A percentile compares a stretch with the other conserved stretches of the same genome.
Evolutionary conservation across 2,329 filamentous ascomycete genomes (phyloP).

Genomic region (Diaporthe vexans): DNA sequence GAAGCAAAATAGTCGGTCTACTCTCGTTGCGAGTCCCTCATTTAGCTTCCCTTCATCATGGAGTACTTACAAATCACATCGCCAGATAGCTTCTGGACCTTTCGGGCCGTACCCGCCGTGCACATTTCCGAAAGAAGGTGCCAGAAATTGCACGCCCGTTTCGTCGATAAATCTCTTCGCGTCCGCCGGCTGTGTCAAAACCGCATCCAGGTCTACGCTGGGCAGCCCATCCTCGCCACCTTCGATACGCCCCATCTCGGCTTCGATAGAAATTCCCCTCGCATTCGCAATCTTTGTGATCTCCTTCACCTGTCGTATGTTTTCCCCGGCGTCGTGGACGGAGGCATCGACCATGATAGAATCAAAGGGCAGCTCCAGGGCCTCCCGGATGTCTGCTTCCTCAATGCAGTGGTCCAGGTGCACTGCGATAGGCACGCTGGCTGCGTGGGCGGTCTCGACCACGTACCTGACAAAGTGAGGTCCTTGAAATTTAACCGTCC

Average conservation of each 20-base stretch:
- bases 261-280: constrained; percentile 73
- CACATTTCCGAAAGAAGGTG: background rate
- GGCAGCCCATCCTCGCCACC: constrained; percentile 67
- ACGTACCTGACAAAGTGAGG: constrained; percentile 62
- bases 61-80: background rate
- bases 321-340: constrained; percentile 74
- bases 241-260: constrained; percentile 75
- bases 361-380: constrained; percentile 64
- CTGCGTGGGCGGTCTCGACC: constrained; percentile 61
- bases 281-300: constrained; percentile 70
- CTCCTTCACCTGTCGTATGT: constrained; percentile 69
- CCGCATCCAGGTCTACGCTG: constrained; percentile 14
- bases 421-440: constrained; percentile 65
- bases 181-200: background rate
- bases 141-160: constrained; percentile 7
- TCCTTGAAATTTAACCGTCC: constrained; percentile 72
- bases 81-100: background rate
- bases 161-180: constrained; percentile 12
- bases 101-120: background rate
- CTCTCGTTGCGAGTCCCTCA: background rate
- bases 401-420: constrained; percentile 72
- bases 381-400: constrained; percentile 46
- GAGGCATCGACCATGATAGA: constrained; percentile 78
- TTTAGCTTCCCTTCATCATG: accelerated
- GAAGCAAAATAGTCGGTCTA: no score